A percentile compares a stretch with the other conserved stretches of the same genome.
These are phyloP conservation scores for Cladosporium cucumerinum DNA, from an alignment of 2,329 filamentous ascomycete species.

Conservation along the genomic window DNA sequence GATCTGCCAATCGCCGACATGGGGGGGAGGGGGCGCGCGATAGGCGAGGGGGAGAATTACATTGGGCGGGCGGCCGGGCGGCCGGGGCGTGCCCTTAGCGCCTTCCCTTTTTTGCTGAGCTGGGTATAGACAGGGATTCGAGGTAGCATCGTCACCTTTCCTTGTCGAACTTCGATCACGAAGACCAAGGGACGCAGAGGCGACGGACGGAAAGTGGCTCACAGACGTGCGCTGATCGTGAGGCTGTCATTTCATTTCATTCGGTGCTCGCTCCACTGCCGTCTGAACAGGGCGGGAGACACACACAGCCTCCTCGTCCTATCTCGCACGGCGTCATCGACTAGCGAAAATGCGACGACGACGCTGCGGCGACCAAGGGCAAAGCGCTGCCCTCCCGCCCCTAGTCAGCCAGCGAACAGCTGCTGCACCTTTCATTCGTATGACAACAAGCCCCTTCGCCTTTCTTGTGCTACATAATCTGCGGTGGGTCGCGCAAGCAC, in stretches of 20 bases:
- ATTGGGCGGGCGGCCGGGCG: background rate
- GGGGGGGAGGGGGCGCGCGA: background rate
- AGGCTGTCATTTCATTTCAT: background rate
- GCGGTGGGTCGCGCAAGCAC: slow-evolving; percentile 8
- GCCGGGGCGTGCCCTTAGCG: background rate
- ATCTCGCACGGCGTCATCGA: slow-evolving; percentile 14
- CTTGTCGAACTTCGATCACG: background rate
- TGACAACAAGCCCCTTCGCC: slow-evolving; percentile 7
- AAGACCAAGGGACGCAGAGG: background rate
- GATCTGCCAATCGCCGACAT: slow-evolving; percentile 1
- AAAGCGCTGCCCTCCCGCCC: slow-evolving; percentile 4
- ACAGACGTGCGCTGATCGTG: background rate
- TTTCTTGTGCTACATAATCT: slow-evolving; percentile 15
- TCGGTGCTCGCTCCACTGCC: background rate
- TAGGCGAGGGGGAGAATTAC: background rate
- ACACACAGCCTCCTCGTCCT: slow-evolving; percentile 13
- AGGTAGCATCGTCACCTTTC: background rate
- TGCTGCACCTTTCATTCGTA: slow-evolving; percentile 6
- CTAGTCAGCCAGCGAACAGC: slow-evolving; percentile 5
- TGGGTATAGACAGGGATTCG: background rate
- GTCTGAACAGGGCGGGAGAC: background rate
- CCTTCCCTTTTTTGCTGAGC: background rate
- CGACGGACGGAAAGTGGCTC: background rate
- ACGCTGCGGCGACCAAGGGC: slow-evolving; percentile 1
- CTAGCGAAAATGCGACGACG: slow-evolving; percentile 16